Evolutionary conservation across 192 early-diverging fungal species (phyloP), one percentile per base, ranked within the genome.

Genomic region (Helicostylum pulchrum): DNA sequence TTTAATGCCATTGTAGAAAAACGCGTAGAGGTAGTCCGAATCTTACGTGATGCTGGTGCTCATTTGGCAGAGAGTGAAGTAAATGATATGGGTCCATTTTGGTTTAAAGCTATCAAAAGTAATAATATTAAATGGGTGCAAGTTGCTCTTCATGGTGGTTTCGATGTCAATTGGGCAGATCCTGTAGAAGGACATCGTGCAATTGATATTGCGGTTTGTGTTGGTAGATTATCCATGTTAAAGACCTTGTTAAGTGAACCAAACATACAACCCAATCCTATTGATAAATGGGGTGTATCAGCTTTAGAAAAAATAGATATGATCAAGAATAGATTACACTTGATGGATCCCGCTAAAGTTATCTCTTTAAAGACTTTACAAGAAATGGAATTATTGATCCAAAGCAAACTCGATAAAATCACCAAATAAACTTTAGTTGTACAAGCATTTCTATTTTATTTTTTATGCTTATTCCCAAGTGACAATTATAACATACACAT

Each of bases 31-130:
- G 83, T 88, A 50, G 87, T 90, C 7, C 69, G 68, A 15, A 63
- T 97, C 59, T 75, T 99, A 45, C 49, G 85, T 7, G 69, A 88
- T 42, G 87, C 92, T 1, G 96, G 94, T 26, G 94, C 92, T 14
- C 94, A 96, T 66, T 94, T 99, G 68, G 85, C 87, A 53, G 88
- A 92, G 47, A 86, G 86, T 7, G 94, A 97, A 66, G 72, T 80
- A 42, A 78, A 85, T 31, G 92, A 93, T 59, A 75, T 92, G 7
- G 88, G 81, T 2, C 72, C 70, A 53, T 62, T 60, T 56, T 82
- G 80, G 78, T 66, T 77, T 64, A 73, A 49, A 67, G 71, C 48
- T 39, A 66, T 50, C 32, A 74, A 51, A 47, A 72, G 14, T 34
- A 76, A 52, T 14, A 85, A 90, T 53, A 19, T 84, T 0, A 73